Base-by-base conservation (phyloP, 2,329 filamentous ascomycete genomes). In the Penicillium sclerotigenum region DNA sequence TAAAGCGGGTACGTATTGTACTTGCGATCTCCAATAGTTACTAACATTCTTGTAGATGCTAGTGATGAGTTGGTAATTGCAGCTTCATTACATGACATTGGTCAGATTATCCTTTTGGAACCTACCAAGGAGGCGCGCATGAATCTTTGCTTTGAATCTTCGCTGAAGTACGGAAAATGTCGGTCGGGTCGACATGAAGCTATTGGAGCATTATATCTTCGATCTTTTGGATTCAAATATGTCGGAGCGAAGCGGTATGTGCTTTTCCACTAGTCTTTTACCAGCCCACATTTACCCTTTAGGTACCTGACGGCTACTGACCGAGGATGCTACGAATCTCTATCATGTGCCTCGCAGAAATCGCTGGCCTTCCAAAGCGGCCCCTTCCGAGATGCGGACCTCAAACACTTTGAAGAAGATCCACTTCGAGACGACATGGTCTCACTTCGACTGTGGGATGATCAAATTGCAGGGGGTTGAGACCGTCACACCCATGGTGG, bases 41-140 rank as follows among this genome's bases (percentile, higher is more conserved):
- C 37, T 28, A 11, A 45, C 6, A 51, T 37, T 42, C 9, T 22
- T 13, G 2, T 31, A 69, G 67, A 60, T 14, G 63, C 63, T 10
- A 50, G 53, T 7, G 58, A 59, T 11, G 59, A 69, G 7, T 69
- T 71, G 3, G 59, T 76, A 4, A 64, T 75, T 24, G 75, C 74
- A 0, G 72, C 75, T 8, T 61, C 78, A 10, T 65, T 78, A 5
- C 76, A 78, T 57, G 76, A 78, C 49, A 72, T 77, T 46, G 75
- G 75, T 16, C 73, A 76, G 26, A 74, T 77, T 53, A 70, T 77
- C 14, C 75, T 75, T 3, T 41, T 73, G 1, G 61, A 65, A 56
- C 64, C 55, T 26, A 69, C 58, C 22, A 69, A 61, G 28, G 72
- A 68, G 52, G 59, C 59, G 8, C 60, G 67, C 3, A 68, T 70